Conservation (phyloP, 805 yeast species). For the Candida lessepsii region DNA sequence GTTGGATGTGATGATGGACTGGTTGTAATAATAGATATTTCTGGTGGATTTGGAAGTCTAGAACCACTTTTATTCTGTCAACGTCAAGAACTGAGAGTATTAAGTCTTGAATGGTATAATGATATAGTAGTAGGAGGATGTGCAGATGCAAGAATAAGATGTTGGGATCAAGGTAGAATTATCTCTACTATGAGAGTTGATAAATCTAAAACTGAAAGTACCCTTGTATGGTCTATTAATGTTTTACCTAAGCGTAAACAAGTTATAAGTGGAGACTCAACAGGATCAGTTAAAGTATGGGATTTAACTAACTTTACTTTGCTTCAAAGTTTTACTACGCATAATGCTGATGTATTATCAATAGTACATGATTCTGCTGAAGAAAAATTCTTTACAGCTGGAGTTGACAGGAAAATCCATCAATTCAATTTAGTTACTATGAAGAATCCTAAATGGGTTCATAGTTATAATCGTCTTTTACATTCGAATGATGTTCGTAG, state of each 20-base stretch:
- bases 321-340: slow-evolving; percentile 76
- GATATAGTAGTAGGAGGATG: slow-evolving; percentile 86
- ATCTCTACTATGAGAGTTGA: slow-evolving; percentile 88
- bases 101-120: slow-evolving; percentile 74
- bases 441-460: slow-evolving; percentile 63
- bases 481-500: slow-evolving; percentile 87
- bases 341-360: slow-evolving; percentile 88
- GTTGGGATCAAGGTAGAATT: slow-evolving; percentile 79
- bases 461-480: slow-evolving; percentile 68
- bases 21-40: slow-evolving; percentile 77
- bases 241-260: slow-evolving; percentile 64
- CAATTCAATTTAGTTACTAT: slow-evolving; percentile 54
- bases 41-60: slow-evolving; percentile 81
- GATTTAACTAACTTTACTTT: slow-evolving; percentile 74
- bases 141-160: slow-evolving; percentile 87
- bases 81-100: slow-evolving; percentile 78
- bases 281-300: slow-evolving; percentile 94
- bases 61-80: slow-evolving; percentile 76
- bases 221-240: slow-evolving; percentile 85
- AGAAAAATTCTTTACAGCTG: slow-evolving; percentile 75
- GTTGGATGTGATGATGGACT: slow-evolving; percentile 96
- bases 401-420: slow-evolving; percentile 89
- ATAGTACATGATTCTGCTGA: slow-evolving; percentile 60
- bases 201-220: slow-evolving; percentile 78
- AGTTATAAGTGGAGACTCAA: slow-evolving; percentile 94